Conservation (phyloP, 1,284 basidiomycete species). For the Pseudozyma tsukubaensis region DNA sequence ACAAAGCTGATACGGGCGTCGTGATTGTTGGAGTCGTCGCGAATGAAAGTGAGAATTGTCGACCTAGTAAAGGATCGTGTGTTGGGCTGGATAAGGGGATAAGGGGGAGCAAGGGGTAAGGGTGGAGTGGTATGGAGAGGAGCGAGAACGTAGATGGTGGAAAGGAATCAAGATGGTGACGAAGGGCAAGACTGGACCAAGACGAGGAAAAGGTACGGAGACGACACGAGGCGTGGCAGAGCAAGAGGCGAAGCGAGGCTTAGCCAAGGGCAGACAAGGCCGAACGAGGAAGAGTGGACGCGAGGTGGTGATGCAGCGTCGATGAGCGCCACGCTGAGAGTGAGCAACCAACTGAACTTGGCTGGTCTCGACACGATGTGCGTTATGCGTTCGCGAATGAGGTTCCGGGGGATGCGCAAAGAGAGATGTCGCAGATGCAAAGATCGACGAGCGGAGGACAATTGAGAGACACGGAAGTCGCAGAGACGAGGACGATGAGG, state of each 20-base stretch:
- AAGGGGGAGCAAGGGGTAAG: slow-evolving; percentile 7
- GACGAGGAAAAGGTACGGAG: slow-evolving; percentile 13
- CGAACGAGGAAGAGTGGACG: not conserved
- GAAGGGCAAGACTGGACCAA: slow-evolving; percentile 10
- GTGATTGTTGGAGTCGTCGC: slow-evolving; percentile 9
- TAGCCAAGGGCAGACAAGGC: too few relatives aligned
- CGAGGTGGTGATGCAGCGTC: slow-evolving; percentile 6
- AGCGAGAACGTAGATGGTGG: slow-evolving; percentile 33
- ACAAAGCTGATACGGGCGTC: slow-evolving; percentile 22
- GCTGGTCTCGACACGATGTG: slow-evolving; percentile 3
- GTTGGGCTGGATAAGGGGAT: slow-evolving; percentile 22
- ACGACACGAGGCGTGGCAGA: slow-evolving; percentile 12
- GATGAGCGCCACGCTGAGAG: slow-evolving; percentile 10
- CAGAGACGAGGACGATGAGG: not conserved
- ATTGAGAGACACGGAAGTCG: slow-evolving; percentile 13
- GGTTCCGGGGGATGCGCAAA: not conserved
- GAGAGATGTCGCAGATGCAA: slow-evolving; percentile 30
- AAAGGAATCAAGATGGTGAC: slow-evolving; percentile 39
- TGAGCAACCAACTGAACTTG: not conserved
- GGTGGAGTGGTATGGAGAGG: slow-evolving; percentile 16
- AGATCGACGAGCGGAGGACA: slow-evolving; percentile 39
- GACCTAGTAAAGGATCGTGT: slow-evolving; percentile 15
- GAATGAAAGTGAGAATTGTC: not conserved
- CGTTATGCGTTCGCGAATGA: not conserved
- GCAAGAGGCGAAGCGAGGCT: slow-evolving; percentile 6